These are phyloP conservation scores for Bromus sterilis DNA, from an alignment of 176 grass and related monocot genomes.

Conservation along the genomic window DNA sequence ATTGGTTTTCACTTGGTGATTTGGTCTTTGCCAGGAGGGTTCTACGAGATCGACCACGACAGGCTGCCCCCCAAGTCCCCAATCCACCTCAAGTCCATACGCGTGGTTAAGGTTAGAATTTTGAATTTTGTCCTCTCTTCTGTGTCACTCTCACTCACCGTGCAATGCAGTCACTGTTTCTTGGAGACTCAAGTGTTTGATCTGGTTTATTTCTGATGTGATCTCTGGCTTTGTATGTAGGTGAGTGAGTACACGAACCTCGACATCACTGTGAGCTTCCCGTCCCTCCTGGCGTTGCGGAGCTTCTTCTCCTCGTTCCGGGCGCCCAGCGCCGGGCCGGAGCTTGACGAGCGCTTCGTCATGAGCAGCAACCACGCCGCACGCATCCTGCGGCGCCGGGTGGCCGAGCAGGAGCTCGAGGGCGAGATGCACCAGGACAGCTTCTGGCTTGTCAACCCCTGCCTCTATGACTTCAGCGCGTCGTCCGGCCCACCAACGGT, in stretches of 20 bases:
- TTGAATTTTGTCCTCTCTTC: neutral
- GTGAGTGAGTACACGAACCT: constrained; percentile 48
- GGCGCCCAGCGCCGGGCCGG: constrained; percentile 26
- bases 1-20: neutral
- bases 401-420: constrained; percentile 30
- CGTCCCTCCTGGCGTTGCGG: constrained; percentile 46
- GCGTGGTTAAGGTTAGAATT: constrained; percentile 54
- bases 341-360: constrained; percentile 80
- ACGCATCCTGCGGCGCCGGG: constrained; percentile 44
- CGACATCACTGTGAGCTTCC: constrained; percentile 70
- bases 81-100: constrained; percentile 67
- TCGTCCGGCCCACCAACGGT: neutral
- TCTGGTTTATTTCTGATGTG: constrained; percentile 14
- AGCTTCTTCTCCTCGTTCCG: constrained; percentile 55
- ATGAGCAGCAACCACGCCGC: constrained; percentile 77
- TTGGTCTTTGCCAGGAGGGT: constrained; percentile 36
- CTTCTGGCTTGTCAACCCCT: constrained; percentile 58
- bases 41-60: constrained; percentile 78
- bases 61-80: constrained; percentile 70
- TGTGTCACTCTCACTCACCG: neutral
- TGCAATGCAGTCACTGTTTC: neutral
- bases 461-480: constrained; percentile 25
- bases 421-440: constrained; percentile 51
- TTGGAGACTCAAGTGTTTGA: neutral
- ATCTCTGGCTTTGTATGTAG: constrained; percentile 5